phyloP scores from a whole-genome alignment of 495 filamentous ascomycete species.

The Oidiodendron maius region DNA sequence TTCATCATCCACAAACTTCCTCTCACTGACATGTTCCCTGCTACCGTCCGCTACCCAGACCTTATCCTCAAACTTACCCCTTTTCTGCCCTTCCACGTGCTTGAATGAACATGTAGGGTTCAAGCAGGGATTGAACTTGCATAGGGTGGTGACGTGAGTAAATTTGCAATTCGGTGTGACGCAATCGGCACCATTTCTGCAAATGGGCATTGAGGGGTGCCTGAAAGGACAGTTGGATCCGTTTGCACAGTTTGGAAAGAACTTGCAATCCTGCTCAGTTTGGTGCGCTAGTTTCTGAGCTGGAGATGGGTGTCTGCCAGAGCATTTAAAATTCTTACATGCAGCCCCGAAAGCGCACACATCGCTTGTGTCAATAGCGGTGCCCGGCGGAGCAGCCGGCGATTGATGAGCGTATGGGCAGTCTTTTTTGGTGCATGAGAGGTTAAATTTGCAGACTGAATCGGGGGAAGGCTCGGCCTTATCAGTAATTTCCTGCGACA shows the following conservation, averaged over 20 bases:
- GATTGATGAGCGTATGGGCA: slow-evolving; percentile 94
- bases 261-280: slow-evolving; percentile 83
- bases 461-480: slow-evolving; percentile 43
- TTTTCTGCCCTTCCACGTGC: slow-evolving; percentile 83
- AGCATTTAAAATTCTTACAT: slow-evolving; percentile 94
- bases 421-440: slow-evolving; percentile 78
- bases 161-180: slow-evolving; percentile 80
- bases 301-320: slow-evolving; percentile 86
- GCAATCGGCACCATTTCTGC: slow-evolving; percentile 92
- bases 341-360: slow-evolving; percentile 78
- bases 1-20: slow-evolving; percentile 77
- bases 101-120: slow-evolving; percentile 82
- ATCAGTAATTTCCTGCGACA: slow-evolving; percentile 34
- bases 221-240: slow-evolving; percentile 71
- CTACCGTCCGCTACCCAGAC: slow-evolving; percentile 71
- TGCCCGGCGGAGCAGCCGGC: slow-evolving; percentile 78
- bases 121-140: slow-evolving; percentile 87
- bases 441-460: slow-evolving; percentile 78
- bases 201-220: slow-evolving; percentile 68
- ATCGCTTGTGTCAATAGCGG: slow-evolving; percentile 73
- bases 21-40: slow-evolving; percentile 70
- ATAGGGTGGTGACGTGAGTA: slow-evolving; percentile 72
- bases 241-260: slow-evolving; percentile 91
- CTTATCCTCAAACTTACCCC: slow-evolving; percentile 75
- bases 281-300: slow-evolving; percentile 71